Base-by-base conservation (phyloP, 768 basidiomycete genomes). In the Lanmaoa pseudosensibilis region DNA sequence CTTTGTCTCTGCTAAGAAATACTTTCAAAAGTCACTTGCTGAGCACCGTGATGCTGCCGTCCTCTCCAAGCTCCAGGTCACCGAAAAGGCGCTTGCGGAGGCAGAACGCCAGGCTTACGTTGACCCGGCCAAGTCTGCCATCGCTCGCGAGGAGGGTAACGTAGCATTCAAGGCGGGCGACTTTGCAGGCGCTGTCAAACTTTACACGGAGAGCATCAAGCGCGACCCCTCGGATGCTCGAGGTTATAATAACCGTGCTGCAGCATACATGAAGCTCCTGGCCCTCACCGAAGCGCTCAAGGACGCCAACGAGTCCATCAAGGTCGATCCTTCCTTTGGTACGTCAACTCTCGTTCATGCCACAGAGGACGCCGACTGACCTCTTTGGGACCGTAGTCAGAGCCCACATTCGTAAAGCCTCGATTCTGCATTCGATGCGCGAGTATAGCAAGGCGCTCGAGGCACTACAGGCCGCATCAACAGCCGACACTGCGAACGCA, bases 181-280 rank as follows among this genome's bases (percentile, higher is more conserved):
- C 72, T 99, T 94, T 73, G 95, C 86, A 12, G 85, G 81, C 12
- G 90, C 96, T 1, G 95, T 99, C 63, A 94, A 92, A 77, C 78
- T 82, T 38, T 99, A 99, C 77, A 83, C 90, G 37, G 97, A 99
- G 75, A 90, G 93, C 59, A 97, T 98, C 81, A 98, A 98, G 77
- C 88, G 97, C 48, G 87, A 92, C 66, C 96, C 97, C 40, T 71
- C 74, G 37, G 97, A 99, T 69, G 83, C 96, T 15, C 82, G 88
- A 61, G 94, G 92, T 10, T 99, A 98, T 78, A 98, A 96, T 73
- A 99, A 99, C 77, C 88, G 97, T 47, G 94, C 97, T n/a, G 89
- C 94, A 30, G 95, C 94, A 23, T 98, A 97, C 77, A 92, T 89
- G 75, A 98, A 98, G 77, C 85, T 99, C 39, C 83, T 83, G 41